Base-by-base conservation (phyloP, 257 asterid species). In the Solanum bukasovii region DNA sequence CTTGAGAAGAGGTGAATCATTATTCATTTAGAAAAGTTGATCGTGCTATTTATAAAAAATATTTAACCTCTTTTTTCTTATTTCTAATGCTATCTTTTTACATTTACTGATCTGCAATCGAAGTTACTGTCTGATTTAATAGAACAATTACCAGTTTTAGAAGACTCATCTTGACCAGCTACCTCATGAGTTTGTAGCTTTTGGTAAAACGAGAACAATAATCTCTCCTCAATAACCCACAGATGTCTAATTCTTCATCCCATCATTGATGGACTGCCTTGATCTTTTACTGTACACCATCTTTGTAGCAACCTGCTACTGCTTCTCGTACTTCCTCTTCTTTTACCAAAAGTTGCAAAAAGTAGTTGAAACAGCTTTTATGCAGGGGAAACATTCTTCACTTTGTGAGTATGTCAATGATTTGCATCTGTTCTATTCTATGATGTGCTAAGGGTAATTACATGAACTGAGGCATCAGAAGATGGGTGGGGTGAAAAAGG, bases 1-100 rank as follows among this genome's bases (percentile, higher is more conserved):
- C 96, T 96, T 82, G 99, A 97, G 89, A 97, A 97, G 92, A 94
- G 99, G 99, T 95, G 86, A 87, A 59, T 85, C 89, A 9, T 37
- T 74, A 21, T 34, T 72, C 81, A 18, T 72, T 33, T 33, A 18
- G 21, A 18, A 34, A 33, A 10, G 14, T 65, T 73, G 44, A 34
- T 73, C 4, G 9, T 73, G 38, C 20, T 73, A 73, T 33, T 59
- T 12, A 67, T 33, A 20, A 52, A 40, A 40, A 61, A 8, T 35
- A 33, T 67, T 61, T 52, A 7, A 31, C 44, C 18, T 5, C 46
- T 2, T 82, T 82, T 82, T 81, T 82, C 86, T 49, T n/a, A 46
- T 81, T 81, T 82, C 5, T 18, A 31, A 40, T 82, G 31, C 21
- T 29, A 18, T 82, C 18, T 31, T 31, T 29, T 82, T 18, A 49